Evolutionary conservation across 805 yeast genomes (phyloP).

Genomic region (Yarrowia sp.): DNA sequence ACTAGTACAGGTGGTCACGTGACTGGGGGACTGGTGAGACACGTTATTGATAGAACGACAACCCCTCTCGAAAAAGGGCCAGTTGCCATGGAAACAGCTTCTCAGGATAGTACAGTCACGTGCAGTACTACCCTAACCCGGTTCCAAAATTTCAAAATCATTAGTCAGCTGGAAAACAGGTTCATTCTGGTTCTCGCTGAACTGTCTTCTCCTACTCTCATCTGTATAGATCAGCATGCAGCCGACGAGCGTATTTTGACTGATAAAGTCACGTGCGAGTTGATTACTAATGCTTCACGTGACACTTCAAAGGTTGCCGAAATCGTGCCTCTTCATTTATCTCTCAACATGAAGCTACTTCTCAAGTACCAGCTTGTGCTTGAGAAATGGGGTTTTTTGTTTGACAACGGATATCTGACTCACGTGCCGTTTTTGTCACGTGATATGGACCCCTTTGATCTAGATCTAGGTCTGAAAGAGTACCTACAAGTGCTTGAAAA

Average conservation of each 20-base stretch:
- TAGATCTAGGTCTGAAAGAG: neutral
- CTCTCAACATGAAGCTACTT: neutral
- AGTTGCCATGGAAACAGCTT: too few relatives aligned
- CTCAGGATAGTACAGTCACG: too few relatives aligned
- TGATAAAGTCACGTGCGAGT: neutral
- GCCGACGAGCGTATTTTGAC: constrained; percentile 8
- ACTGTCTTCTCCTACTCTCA: neutral
- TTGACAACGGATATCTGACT: neutral
- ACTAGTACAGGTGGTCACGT: too few relatives aligned
- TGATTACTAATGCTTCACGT: neutral
- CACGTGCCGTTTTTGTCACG: neutral
- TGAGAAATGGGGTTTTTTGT: neutral
- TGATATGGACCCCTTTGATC: neutral
- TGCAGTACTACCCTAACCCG: neutral
- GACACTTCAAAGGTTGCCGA: neutral
- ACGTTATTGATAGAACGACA: too few relatives aligned
- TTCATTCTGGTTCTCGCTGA: constrained; percentile 2
- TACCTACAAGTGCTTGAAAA: neutral
- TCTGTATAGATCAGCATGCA: constrained; percentile 17
- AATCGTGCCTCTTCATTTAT: neutral
- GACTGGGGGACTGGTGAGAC: too few relatives aligned
- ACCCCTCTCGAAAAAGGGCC: too few relatives aligned
- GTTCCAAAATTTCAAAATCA: neutral
- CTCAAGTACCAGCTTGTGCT: neutral
- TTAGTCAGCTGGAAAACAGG: neutral